These are phyloP conservation scores for Beauveria varroae DNA, from an alignment of 2,329 filamentous ascomycete species.

Conservation along the genomic window DNA sequence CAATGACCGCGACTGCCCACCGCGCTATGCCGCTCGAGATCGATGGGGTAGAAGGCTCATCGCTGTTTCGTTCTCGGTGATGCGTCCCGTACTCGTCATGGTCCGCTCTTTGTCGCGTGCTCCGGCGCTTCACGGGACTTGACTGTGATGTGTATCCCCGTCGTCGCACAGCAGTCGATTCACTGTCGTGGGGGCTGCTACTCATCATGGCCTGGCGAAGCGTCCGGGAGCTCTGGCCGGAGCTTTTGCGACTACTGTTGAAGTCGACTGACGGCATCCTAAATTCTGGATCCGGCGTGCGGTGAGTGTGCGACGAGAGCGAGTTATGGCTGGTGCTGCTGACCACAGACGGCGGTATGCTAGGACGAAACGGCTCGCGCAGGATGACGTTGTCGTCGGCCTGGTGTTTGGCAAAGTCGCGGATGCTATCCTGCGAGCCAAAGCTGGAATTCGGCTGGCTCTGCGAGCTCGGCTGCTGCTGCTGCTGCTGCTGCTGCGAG, in stretches of 20 bases:
- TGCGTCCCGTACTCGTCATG: slow-evolving; percentile 13
- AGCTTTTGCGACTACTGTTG: slow-evolving; percentile 29
- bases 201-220: slow-evolving; percentile 21
- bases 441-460: slow-evolving; percentile 29
- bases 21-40: slow-evolving; percentile 31
- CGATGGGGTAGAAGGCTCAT: slow-evolving; percentile 27
- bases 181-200: slow-evolving; percentile 17
- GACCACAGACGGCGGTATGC: slow-evolving; percentile 32
- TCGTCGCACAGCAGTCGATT: slow-evolving; percentile 21
- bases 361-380: slow-evolving; percentile 48
- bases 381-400: slow-evolving; percentile 50
- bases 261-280: slow-evolving; percentile 44
- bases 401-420: slow-evolving; percentile 44
- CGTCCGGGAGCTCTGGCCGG: slow-evolving; percentile 26
- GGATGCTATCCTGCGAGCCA: slow-evolving; percentile 48
- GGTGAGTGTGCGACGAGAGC: slow-evolving; percentile 20
- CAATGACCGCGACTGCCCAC: slow-evolving; percentile 50
- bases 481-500: slow-evolving; percentile 21
- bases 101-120: slow-evolving; percentile 13
- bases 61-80: not conserved
- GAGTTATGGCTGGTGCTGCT: not conserved
- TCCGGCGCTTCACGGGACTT: slow-evolving; percentile 21
- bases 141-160: slow-evolving; percentile 15
- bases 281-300: slow-evolving; percentile 43
- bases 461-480: slow-evolving; percentile 33